phyloP scores from a whole-genome alignment of 2,329 filamentous ascomycete species.

The Cercospora sp. region DNA sequence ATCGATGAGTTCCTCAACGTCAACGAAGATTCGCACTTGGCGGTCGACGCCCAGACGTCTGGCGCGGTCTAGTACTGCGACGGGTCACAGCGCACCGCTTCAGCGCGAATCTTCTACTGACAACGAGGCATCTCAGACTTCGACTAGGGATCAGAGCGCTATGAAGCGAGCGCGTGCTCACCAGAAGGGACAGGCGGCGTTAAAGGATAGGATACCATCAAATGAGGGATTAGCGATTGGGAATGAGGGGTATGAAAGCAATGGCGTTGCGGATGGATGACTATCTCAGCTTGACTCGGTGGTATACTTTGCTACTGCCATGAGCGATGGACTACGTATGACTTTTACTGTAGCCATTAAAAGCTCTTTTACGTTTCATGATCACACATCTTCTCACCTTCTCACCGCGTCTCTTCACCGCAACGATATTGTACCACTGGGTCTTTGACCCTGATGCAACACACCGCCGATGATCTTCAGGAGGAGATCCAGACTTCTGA shows the following conservation, averaged over 20 bases:
- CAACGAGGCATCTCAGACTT: neutral
- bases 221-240: conserved; percentile 10
- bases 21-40: conserved; percentile 43
- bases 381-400: neutral
- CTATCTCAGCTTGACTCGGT: neutral
- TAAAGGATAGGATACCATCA: conserved; percentile 1
- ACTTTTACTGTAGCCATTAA: conserved; percentile 4
- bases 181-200: conserved; percentile 12
- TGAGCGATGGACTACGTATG: neutral
- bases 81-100: conserved; percentile 45
- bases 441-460: neutral
- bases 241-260: conserved; percentile 15
- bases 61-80: conserved; percentile 51
- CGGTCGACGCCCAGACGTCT: conserved; percentile 44
- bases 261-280: conserved; percentile 14
- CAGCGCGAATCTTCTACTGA: neutral
- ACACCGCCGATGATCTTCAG: neutral
- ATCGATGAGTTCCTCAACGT: conserved; percentile 45
- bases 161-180: neutral
- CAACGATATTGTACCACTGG: neutral
- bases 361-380: conserved; percentile 6
- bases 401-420: neutral
- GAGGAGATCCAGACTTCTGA: neutral
- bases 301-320: neutral
- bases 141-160: conserved; percentile 1